Base-by-base conservation (phyloP, 768 basidiomycete species). In the Lyophyllum semitale region DNA sequence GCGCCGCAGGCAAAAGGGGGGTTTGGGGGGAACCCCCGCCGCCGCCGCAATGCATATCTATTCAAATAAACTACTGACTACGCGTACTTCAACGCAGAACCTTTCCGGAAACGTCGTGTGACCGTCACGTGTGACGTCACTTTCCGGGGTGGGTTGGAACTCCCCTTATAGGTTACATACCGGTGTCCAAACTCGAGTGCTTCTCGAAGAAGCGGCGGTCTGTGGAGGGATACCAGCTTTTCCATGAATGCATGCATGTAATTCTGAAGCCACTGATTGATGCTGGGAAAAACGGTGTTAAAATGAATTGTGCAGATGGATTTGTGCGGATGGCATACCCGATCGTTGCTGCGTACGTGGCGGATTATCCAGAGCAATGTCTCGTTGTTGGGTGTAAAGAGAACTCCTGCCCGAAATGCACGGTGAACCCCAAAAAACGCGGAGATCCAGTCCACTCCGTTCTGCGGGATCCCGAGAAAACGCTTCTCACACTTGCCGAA, bases 111-210 rank as follows among this genome's bases (percentile, higher is more conserved):
- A n/a, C n/a, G n/a, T n/a, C n/a, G n/a, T n/a, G n/a, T n/a, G n/a
- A n/a, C n/a, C n/a, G n/a, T n/a, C n/a, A n/a, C n/a, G n/a, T n/a
- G n/a, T n/a, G n/a, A n/a, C n/a, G n/a, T n/a, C n/a, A n/a, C n/a
- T n/a, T n/a, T n/a, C n/a, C n/a, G n/a, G n/a, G n/a, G n/a, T n/a
- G n/a, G n/a, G n/a, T n/a, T n/a, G n/a, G n/a, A n/a, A n/a, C n/a
- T n/a, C n/a, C n/a, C 71, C 63, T 78, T 0, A 33, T 79, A 1
- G 77, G 65, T 0, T 78, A 78, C 51, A 64, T 80, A 0, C 70
- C 76, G 0, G 67, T 72, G 0, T 58, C 66, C 6, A 74, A 75
- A 41, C 57, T 77, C 11, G 50, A 62, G 12, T 57, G 58, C 3
- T 54, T 30, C 20, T 46, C 53, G 2, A 27, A 54, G 15, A 13